Evolutionary conservation across 257 asterid species (phyloP).

Genomic region (Lycium barbarum): DNA sequence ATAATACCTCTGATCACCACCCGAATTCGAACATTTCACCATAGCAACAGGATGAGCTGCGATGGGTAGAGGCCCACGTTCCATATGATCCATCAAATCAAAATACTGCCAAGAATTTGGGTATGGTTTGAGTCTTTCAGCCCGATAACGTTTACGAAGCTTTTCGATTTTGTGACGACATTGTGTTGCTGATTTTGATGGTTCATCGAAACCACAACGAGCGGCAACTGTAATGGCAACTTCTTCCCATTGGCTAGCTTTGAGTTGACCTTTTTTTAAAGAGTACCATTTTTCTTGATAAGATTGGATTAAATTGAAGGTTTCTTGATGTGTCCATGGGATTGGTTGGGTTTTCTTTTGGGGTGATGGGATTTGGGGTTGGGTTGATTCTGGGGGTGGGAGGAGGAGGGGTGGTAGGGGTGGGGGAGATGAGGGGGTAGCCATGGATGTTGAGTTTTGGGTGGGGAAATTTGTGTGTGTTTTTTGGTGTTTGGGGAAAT

Average conservation of each 20-base stretch:
- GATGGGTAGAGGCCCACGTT: constrained; percentile 81
- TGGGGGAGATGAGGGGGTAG: constrained; percentile 34
- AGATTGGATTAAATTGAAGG: constrained; percentile 78
- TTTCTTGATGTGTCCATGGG: constrained; percentile 90
- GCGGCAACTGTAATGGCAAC: constrained; percentile 78
- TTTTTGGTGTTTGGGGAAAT: background rate
- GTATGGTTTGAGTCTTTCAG: constrained; percentile 67
- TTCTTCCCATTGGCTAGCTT: constrained; percentile 88
- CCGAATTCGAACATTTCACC: constrained; percentile 41
- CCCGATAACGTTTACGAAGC: constrained; percentile 84
- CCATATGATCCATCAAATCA: constrained; percentile 84
- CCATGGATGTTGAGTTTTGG: background rate
- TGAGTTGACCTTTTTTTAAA: constrained; percentile 81
- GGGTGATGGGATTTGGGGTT: constrained; percentile 44
- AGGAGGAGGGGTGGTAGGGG: constrained; percentile 35
- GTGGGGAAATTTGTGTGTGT: background rate
- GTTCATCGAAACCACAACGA: constrained; percentile 76
- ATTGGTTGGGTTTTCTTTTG: constrained; percentile 65
- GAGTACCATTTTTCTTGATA: constrained; percentile 96
- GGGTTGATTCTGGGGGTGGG: constrained; percentile 26
- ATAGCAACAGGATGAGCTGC: constrained; percentile 60
- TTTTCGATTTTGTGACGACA: constrained; percentile 98
- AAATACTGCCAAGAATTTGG: constrained; percentile 86
- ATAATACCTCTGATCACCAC: constrained; percentile 6
- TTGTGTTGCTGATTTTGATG: constrained; percentile 83